Conservation (phyloP, 2,329 filamentous ascomycete genomes). For the Ophiostoma piceae region DNA sequence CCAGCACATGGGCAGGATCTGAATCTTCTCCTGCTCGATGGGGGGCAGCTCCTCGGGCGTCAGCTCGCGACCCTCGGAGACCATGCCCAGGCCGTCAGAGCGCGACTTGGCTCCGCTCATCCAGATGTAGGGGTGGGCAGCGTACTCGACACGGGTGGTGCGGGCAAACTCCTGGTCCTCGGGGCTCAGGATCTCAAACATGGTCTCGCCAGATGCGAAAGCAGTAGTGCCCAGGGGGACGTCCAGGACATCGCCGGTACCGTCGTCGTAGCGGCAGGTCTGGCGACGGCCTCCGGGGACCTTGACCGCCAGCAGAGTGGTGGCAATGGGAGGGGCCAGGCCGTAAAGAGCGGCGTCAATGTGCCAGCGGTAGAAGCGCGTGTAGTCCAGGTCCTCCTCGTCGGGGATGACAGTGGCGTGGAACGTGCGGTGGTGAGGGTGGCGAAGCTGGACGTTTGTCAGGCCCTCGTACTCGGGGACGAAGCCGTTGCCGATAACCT, state of each 20-base stretch:
- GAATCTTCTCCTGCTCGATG: conserved; percentile 61
- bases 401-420: conserved; percentile 59
- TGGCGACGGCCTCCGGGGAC: conserved; percentile 54
- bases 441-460: conserved; percentile 60
- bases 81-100: conserved; percentile 64
- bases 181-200: conserved; percentile 62
- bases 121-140: conserved; percentile 76
- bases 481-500: conserved; percentile 72
- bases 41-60: conserved; percentile 55
- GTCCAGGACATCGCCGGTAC: conserved; percentile 58
- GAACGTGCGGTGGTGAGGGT: conserved; percentile 74
- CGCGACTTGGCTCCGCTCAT: conserved; percentile 65
- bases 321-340: conserved; percentile 67
- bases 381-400: conserved; percentile 46
- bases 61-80: conserved; percentile 53
- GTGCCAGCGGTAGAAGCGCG: conserved; percentile 70
- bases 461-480: conserved; percentile 67
- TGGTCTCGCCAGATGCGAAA: conserved; percentile 65
- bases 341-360: conserved; percentile 74
- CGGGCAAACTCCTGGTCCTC: conserved; percentile 63
- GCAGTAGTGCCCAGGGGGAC: conserved; percentile 72
- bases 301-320: conserved; percentile 66
- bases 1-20: conserved; percentile 72
- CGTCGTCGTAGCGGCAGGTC: conserved; percentile 68
- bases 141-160: conserved; percentile 66